Conservation (phyloP, 805 yeast genomes). For the Torulaspora maleeae region DNA sequence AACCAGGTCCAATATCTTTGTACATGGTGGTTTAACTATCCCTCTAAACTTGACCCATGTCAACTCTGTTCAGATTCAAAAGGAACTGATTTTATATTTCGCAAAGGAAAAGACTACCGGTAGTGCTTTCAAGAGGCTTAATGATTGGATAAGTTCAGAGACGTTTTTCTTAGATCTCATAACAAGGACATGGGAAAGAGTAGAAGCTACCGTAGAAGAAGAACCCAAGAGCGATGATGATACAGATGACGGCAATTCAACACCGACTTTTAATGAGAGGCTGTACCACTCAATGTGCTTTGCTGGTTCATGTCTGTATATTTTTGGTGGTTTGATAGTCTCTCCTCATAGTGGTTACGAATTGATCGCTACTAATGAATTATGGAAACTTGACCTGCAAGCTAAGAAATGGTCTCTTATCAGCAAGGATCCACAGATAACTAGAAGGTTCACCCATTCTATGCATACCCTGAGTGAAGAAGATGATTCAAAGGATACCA, state of each 20-base stretch:
- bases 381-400: conserved; percentile 62
- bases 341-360: conserved; percentile 37
- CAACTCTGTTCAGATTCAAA: conserved; percentile 39
- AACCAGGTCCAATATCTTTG: conserved; percentile 55
- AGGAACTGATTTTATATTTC: conserved; percentile 37
- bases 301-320: conserved; percentile 46
- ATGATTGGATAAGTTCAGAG: conserved; percentile 55
- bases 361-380: conserved; percentile 51
- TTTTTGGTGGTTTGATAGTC: conserved; percentile 61
- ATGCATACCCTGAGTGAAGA: conserved; percentile 37
- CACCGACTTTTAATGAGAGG: conserved; percentile 34
- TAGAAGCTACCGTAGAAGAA: conserved; percentile 19
- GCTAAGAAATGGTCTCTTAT: conserved; percentile 52
- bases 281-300: conserved; percentile 56
- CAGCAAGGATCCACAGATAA: conserved; percentile 37
- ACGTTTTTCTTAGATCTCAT: conserved; percentile 56
- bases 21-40: conserved; percentile 63
- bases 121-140: conserved; percentile 24
- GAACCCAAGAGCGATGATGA: neutral
- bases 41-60: conserved; percentile 47
- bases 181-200: conserved; percentile 53
- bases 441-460: conserved; percentile 50
- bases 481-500: conserved; percentile 32
- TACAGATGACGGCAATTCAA: neutral
- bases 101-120: conserved; percentile 24